Conservation (phyloP, 2,329 filamentous ascomycete genomes). For the Fusarium sp. region DNA sequence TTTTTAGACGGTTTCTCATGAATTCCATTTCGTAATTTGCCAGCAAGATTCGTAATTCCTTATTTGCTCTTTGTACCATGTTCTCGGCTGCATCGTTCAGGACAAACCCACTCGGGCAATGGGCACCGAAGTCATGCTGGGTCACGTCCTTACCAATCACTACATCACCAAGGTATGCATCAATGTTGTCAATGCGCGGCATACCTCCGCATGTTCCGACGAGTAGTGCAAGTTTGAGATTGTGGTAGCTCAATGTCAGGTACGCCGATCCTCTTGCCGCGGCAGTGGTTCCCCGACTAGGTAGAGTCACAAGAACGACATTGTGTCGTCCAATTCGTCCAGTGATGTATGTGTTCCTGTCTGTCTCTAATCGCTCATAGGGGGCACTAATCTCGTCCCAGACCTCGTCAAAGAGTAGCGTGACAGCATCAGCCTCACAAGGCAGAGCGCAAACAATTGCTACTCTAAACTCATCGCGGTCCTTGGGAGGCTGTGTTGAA, state of each 20-base stretch:
- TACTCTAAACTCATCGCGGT: background rate
- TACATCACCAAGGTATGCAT: background rate
- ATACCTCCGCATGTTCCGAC: constrained; percentile 53
- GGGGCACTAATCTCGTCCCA: background rate
- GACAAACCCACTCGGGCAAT: background rate
- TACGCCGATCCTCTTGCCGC: constrained; percentile 40
- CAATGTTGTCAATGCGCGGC: constrained; percentile 12
- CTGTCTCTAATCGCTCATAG: constrained; percentile 36
- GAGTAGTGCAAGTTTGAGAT: constrained; percentile 47
- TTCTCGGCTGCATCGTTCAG: background rate
- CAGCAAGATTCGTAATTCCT: background rate
- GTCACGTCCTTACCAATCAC: background rate
- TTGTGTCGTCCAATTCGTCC: constrained; percentile 27
- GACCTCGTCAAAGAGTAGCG: constrained; percentile 32
- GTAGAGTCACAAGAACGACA: constrained; percentile 37
- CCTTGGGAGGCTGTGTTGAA: background rate
- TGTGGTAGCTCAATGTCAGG: constrained; percentile 47
- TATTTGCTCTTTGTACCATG: background rate
- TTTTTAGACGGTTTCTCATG: background rate
- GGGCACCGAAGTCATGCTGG: background rate
- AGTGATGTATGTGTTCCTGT: constrained; percentile 43
- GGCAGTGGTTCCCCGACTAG: constrained; percentile 42
- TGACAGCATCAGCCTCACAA: background rate
- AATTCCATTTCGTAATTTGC: background rate
- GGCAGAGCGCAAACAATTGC: background rate